A percentile compares a stretch with the other conserved stretches of the same genome.
Conservation (phyloP, 495 filamentous ascomycete species). For the Talaromyces nanjingensis region DNA sequence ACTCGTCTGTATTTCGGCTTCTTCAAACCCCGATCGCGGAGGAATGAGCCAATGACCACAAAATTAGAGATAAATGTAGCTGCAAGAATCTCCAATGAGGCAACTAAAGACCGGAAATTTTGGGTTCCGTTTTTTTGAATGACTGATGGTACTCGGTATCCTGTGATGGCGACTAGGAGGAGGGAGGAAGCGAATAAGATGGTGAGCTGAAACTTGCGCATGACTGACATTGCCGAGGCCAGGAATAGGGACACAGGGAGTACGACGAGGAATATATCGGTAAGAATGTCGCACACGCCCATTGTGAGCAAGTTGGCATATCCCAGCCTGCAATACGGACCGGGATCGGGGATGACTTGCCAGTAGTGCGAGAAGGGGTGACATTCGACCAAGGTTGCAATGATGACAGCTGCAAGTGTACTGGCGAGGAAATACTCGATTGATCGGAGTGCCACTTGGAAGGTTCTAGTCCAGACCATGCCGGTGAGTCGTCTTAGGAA, state of each 20-base stretch:
- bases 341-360: constrained; percentile 87
- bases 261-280: constrained; percentile 76
- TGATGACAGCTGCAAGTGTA: constrained; percentile 73
- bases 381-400: constrained; percentile 80
- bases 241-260: constrained; percentile 87
- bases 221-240: constrained; percentile 59
- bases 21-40: constrained; percentile 71
- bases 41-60: constrained; percentile 73
- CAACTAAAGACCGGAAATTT: constrained; percentile 67
- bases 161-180: constrained; percentile 63
- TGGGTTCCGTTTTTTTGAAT: constrained; percentile 56
- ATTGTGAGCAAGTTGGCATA: constrained; percentile 82
- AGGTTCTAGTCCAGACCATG: constrained; percentile 62
- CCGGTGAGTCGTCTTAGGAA: constrained; percentile 75
- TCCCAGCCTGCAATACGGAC: constrained; percentile 72
- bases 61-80: constrained; percentile 71
- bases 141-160: constrained; percentile 70
- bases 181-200: constrained; percentile 78
- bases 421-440: constrained; percentile 67
- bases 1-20: constrained; percentile 60
- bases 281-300: constrained; percentile 78
- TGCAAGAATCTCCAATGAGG: constrained; percentile 71
- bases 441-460: constrained; percentile 56
- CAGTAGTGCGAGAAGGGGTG: constrained; percentile 79
- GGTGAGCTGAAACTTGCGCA: constrained; percentile 58